Evolutionary conservation across 768 basidiomycete genomes (phyloP), one percentile per base, ranked within the genome.

Genomic region (Rhodotorula kratochvilovae): DNA sequence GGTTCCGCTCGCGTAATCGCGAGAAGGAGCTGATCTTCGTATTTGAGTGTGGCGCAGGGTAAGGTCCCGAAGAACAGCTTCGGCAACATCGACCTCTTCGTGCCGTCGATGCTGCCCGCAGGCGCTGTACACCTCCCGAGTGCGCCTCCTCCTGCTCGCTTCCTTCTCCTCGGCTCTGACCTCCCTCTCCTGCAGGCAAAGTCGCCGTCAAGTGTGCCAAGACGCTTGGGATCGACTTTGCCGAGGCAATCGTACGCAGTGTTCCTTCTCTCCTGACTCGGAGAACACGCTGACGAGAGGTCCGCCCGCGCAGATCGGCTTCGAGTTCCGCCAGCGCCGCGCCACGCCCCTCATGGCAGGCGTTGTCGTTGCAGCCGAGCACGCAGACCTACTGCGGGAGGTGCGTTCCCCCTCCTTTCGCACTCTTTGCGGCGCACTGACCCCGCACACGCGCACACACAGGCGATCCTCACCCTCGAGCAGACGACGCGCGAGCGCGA

Each of bases 1-100:
- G 13, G 48, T 36, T 15, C n/a, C 4, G 25, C 39, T 39, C 50
- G 35, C 31, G 53, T 16, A 1, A 5, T 16, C 1, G 48, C 10
- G n/a, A 7, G 4, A 5, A 25, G 29, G 27, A 23, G 46, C 29
- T 63, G 46, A 35, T 12, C 48, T 7, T 19, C 12, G 50, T n/a
- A 25, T 61, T 51, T 42, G 11, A 42, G 46, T 55, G 60, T 19
- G n/a, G 7, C 51, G 36, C 77, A 98, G 94, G 95, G 95, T 43
- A 87, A 86, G 79, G 86, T 99, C 42, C 93, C 93, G 12, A 94
- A 91, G 82, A 99, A 99, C 77, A 87, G 88, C 73, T 99, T 95
- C 79, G 95, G 95, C 27, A 99, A 97, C 79, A 90, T 99, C 73
- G 95, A 99, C 81, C 81, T 99, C 35, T 99, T 95, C 80, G 91